Percentiles rank a stretch among this genome's conserved stretches.
phyloP scores from a whole-genome alignment of 2,329 filamentous ascomycete genomes.

The Thelonectria discophora region DNA sequence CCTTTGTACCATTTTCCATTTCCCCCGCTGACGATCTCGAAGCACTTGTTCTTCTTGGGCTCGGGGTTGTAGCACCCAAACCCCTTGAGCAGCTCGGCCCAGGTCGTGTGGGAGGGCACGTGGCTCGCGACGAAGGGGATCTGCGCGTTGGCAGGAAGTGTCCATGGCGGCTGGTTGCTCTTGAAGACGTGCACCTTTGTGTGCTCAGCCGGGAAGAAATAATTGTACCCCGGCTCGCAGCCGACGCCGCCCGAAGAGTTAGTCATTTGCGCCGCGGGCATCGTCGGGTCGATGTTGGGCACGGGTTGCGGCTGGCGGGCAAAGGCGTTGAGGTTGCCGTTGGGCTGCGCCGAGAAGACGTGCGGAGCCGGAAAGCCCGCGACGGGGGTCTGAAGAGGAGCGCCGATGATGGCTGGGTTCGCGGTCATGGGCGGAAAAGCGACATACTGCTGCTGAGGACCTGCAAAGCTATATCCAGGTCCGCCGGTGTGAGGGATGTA shows the following conservation, averaged over 20 bases:
- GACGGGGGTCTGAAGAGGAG: slow-evolving; percentile 18
- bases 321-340: slow-evolving; percentile 48
- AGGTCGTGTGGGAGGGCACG: slow-evolving; percentile 61
- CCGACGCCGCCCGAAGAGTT: slow-evolving; percentile 67
- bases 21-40: slow-evolving; percentile 64
- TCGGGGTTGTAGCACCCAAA: slow-evolving; percentile 64
- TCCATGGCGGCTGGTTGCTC: slow-evolving; percentile 62
- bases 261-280: slow-evolving; percentile 63
- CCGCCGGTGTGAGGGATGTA: slow-evolving; percentile 51
- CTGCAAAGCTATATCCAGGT: slow-evolving; percentile 47
- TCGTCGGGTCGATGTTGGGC: slow-evolving; percentile 54
- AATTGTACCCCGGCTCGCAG: slow-evolving; percentile 70
- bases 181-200: slow-evolving; percentile 69
- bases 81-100: slow-evolving; percentile 66
- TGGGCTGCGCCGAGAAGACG: slow-evolving; percentile 49
- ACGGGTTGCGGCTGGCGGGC: slow-evolving; percentile 53
- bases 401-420: slow-evolving; percentile 21
- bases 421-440: slow-evolving; percentile 32
- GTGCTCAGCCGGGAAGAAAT: slow-evolving; percentile 66
- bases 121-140: slow-evolving; percentile 60
- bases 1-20: slow-evolving; percentile 69
- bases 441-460: slow-evolving; percentile 30
- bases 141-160: slow-evolving; percentile 52
- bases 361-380: slow-evolving; percentile 42
- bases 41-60: slow-evolving; percentile 64